Evolutionary conservation across 805 yeast genomes (phyloP), one percentile per base, ranked within the genome.

Genomic region (Torulaspora delbrueckii): DNA sequence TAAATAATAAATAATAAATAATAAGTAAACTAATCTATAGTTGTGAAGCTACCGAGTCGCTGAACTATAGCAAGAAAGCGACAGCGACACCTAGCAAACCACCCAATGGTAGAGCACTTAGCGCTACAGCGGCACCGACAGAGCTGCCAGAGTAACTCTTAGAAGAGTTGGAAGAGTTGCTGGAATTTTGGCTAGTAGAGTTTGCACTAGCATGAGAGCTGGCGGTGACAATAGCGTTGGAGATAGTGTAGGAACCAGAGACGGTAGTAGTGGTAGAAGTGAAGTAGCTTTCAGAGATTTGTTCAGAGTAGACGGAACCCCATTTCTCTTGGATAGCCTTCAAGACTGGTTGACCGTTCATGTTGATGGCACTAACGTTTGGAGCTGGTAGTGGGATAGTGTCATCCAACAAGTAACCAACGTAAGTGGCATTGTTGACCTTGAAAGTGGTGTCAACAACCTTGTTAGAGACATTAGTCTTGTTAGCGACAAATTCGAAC

Each of bases 401-500:
- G 33, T 53, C 50, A 42, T 67, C 68, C n/a, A 48, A 33, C 46
- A 65, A 56, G 53, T 67, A 68, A 37, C 70, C 71, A 16, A 41
- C 43, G 50, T 63, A 62, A 23, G 69, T 61, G 26, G 50, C 57
- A 48, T 68, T 68, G 63, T 67, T 66, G 40, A 53, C 58, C 43
- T 57, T 52, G 55, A 57, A 53, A 25, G 65, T 60, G 46, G 71
- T 66, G 51, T 66, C 69, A 42, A 67, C 68, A 0, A 51, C 61
- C 26, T 45, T 38, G 54, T 67, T 67, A 24, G 57, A 49, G 39
- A 66, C 53, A 43, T 58, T 60, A 10, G 67, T 52, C 50, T 60
- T 59, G 52, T 65, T 52, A 47, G 78, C 76, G 48, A 75, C 67
- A 22, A 67, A 18, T 40, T 63, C 47, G 62, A 74, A 74, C 23